These are phyloP conservation scores for Phlyctochytrium bullatum DNA, from an alignment of 192 early-diverging fungal species.

Conservation along the genomic window DNA sequence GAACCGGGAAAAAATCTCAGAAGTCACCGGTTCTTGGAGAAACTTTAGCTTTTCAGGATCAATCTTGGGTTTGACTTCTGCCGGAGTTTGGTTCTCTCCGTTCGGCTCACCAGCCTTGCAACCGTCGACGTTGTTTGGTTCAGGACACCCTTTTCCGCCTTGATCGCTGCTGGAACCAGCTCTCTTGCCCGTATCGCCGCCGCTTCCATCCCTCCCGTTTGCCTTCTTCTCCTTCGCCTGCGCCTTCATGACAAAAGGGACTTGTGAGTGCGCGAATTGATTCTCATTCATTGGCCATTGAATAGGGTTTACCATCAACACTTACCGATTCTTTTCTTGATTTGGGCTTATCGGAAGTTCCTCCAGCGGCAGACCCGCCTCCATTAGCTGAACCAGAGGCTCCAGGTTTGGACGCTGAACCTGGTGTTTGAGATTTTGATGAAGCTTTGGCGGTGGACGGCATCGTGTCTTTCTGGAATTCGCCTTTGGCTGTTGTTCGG, in stretches of 20 bases:
- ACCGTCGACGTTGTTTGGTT: too few relatives aligned
- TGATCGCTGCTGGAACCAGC: too few relatives aligned
- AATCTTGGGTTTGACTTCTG: background rate
- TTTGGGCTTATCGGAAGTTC: background rate
- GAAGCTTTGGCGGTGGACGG: background rate
- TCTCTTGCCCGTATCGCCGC: too few relatives aligned
- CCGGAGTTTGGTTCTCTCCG: background rate
- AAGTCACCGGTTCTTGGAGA: background rate
- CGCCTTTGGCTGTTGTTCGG: too few relatives aligned
- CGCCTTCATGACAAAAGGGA: too few relatives aligned
- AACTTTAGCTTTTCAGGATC: background rate
- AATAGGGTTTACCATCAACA: background rate
- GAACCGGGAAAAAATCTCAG: background rate
- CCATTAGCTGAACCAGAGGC: background rate
- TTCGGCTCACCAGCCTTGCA: background rate
- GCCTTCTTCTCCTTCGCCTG: background rate
- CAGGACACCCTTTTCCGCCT: too few relatives aligned
- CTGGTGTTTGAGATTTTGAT: background rate
- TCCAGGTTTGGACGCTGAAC: background rate
- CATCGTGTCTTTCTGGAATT: too few relatives aligned
- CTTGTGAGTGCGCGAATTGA: too few relatives aligned
- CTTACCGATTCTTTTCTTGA: conserved; percentile 2
- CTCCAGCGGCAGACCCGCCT: background rate
- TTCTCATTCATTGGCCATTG: too few relatives aligned
- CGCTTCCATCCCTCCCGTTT: too few relatives aligned